These are phyloP conservation scores for Hyphopichia buzzinii DNA, from an alignment of 1,139 yeast species.

Conservation along the genomic window DNA sequence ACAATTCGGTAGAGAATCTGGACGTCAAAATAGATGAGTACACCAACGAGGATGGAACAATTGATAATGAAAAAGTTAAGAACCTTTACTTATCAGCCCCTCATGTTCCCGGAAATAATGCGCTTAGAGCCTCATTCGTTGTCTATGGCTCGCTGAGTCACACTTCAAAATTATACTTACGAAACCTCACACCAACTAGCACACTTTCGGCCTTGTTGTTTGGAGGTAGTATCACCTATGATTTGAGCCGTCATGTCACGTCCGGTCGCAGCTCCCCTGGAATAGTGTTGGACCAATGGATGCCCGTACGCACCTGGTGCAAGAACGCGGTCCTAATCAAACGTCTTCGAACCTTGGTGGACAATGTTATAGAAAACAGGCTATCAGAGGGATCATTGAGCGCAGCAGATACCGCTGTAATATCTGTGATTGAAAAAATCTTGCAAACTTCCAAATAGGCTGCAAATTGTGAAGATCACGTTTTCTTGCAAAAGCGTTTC, in stretches of 20 bases:
- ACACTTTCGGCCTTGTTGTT: constrained; percentile 70
- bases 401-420: background rate
- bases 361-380: constrained; percentile 61
- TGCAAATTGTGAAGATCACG: background rate
- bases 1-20: constrained; percentile 16
- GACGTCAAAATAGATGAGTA: constrained; percentile 20
- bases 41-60: constrained; percentile 38
- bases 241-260: constrained; percentile 41
- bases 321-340: constrained; percentile 85
- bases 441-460: constrained; percentile 1
- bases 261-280: constrained; percentile 55
- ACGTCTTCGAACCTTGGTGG: constrained; percentile 63
- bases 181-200: constrained; percentile 77
- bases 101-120: constrained; percentile 19
- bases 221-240: constrained; percentile 76
- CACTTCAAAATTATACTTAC: constrained; percentile 66
- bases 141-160: constrained; percentile 56
- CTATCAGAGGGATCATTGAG: constrained; percentile 15
- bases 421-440: constrained; percentile 2
- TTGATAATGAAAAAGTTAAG: constrained; percentile 29
- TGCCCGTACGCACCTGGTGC: constrained; percentile 88
- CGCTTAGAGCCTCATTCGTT: constrained; percentile 48
- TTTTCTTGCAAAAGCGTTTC: background rate
- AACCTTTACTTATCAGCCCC: constrained; percentile 31
- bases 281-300: constrained; percentile 71